Conservation (phyloP, 257 asterid genomes). For the Verbascum thapsus region DNA sequence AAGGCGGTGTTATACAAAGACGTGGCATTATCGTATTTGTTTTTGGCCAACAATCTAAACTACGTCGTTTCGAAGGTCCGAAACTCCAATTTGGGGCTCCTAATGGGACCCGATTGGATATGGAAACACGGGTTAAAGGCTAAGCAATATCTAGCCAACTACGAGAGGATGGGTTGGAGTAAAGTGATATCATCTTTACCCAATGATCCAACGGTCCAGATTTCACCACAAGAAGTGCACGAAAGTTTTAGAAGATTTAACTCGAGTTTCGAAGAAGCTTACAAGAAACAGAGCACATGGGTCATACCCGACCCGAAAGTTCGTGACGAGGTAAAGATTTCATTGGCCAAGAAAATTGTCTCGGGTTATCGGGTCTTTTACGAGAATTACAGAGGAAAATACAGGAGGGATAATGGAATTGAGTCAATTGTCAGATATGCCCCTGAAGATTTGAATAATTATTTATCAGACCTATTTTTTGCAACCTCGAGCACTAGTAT, state of each 20-base stretch:
- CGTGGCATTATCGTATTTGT: constrained; percentile 50
- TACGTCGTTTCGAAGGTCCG: constrained; percentile 56
- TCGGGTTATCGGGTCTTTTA: constrained; percentile 44
- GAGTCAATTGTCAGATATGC: constrained; percentile 48
- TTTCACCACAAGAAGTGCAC: constrained; percentile 27
- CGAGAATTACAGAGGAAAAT: constrained; percentile 29
- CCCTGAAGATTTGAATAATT: constrained; percentile 58
- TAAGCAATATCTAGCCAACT: constrained; percentile 43
- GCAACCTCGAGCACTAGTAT: constrained; percentile 15
- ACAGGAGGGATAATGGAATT: constrained; percentile 7
- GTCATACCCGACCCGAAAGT: constrained; percentile 60
- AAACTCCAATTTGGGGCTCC: constrained; percentile 37
- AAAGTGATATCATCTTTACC: constrained; percentile 46
- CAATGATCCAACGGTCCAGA: constrained; percentile 40
- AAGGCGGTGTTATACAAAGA: constrained; percentile 52
- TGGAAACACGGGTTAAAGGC: constrained; percentile 43
- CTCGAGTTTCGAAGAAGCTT: constrained; percentile 47
- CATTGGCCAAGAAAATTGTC: constrained; percentile 40
- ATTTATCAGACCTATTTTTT: constrained; percentile 44
- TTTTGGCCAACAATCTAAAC: constrained; percentile 61
- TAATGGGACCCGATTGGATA: constrained; percentile 57
- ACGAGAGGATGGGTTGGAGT: constrained; percentile 51
- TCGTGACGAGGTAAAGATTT: constrained; percentile 43
- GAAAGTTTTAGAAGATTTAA: constrained; percentile 42
- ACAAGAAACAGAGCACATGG: constrained; percentile 56